Evolutionary conservation across 345 rosid species (phyloP).

Genomic region (Anastatica hierochuntica): DNA sequence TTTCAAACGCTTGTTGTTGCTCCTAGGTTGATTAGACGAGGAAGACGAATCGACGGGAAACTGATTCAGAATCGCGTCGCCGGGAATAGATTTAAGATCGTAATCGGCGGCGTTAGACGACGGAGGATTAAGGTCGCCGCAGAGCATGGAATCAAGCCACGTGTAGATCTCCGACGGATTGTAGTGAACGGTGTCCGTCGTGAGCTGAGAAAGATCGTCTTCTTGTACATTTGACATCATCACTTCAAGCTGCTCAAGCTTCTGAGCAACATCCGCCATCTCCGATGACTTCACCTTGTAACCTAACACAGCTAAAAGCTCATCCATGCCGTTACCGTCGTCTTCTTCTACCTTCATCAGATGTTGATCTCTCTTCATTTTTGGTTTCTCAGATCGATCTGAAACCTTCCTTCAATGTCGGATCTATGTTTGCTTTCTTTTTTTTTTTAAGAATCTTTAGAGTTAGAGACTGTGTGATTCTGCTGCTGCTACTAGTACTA

Average conservation of each 20-base stretch:
- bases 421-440: slow-evolving; percentile 6
- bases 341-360: slow-evolving; percentile 41
- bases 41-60: slow-evolving; percentile 13
- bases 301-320: slow-evolving; percentile 54
- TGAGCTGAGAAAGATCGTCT: slow-evolving; percentile 47
- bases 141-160: slow-evolving; percentile 60
- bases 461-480: slow-evolving; percentile 25
- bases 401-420: slow-evolving; percentile 2
- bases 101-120: slow-evolving; percentile 11
- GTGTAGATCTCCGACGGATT: slow-evolving; percentile 66
- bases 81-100: slow-evolving; percentile 74
- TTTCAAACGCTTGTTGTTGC: slow-evolving; percentile 24
- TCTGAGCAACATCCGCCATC: slow-evolving; percentile 75
- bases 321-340: slow-evolving; percentile 50
- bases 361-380: slow-evolving; percentile 41
- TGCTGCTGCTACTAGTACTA: slow-evolving; percentile 18
- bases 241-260: slow-evolving; percentile 65
- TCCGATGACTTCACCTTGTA: slow-evolving; percentile 63
- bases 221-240: slow-evolving; percentile 50
- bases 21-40: slow-evolving; percentile 12
- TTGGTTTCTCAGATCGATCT: background rate
- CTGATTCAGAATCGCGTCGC: slow-evolving; percentile 37
- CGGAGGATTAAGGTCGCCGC: slow-evolving; percentile 46
- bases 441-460: slow-evolving; percentile 30
- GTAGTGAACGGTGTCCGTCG: slow-evolving; percentile 52